phyloP scores from a whole-genome alignment of 371 early-diverging fungal genomes.

The Funneliformis caledonium region DNA sequence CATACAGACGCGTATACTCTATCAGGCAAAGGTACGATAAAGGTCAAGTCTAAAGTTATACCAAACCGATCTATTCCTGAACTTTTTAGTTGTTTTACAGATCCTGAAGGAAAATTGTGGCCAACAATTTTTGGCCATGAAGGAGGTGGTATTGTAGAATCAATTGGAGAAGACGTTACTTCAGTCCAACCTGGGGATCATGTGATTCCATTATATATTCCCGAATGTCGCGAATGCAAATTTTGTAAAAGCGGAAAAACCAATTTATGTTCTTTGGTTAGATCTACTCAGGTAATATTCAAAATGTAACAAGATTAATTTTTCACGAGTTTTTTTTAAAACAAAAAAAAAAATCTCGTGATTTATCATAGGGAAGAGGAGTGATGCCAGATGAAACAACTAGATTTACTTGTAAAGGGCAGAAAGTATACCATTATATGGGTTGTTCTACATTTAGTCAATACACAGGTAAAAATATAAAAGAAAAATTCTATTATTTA shows the following conservation, averaged over 20 bases:
- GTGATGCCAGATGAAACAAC: constrained; percentile 94
- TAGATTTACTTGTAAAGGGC: constrained; percentile 92
- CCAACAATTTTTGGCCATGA: constrained; percentile 96
- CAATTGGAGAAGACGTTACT: constrained; percentile 96
- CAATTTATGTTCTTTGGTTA: constrained; percentile 90
- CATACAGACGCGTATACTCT: constrained; percentile 96
- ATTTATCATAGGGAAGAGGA: constrained; percentile 71
- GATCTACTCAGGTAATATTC: constrained; percentile 80
- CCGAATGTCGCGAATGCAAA: constrained; percentile 93
- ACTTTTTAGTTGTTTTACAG: constrained; percentile 45
- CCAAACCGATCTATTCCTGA: background rate
- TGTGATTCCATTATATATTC: constrained; percentile 94
- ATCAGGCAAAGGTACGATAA: constrained; percentile 74
- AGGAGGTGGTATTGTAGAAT: constrained; percentile 95
- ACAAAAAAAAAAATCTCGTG: background rate
- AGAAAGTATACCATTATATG: constrained; percentile 93
- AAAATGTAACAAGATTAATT: background rate
- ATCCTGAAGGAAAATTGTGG: constrained; percentile 84
- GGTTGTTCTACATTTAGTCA: constrained; percentile 95
- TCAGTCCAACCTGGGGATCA: constrained; percentile 89
- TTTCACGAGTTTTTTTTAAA: background rate
- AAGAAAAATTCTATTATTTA: constrained; percentile 5
- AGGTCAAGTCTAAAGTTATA: background rate
- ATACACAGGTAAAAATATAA: constrained; percentile 71
- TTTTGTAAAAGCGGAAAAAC: constrained; percentile 96